Evolutionary conservation across 1,139 yeast species (phyloP), one percentile per base, ranked within the genome.

Genomic region (Kodamaea sp.): DNA sequence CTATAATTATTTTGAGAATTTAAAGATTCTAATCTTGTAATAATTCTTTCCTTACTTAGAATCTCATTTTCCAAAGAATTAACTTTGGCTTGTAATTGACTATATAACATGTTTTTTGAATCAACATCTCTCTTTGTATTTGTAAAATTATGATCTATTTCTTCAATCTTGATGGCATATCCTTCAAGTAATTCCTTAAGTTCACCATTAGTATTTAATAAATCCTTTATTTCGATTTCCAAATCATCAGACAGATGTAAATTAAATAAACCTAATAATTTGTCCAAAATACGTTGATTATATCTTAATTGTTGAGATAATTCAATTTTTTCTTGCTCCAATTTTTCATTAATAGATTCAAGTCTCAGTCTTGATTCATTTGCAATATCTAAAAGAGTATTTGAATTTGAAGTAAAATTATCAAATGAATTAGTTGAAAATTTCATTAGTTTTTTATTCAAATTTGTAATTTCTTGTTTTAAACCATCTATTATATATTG

Each of bases 41-140:
- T 53, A 28, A 57, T 49, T 20, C 57, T 57, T 29, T 71, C 73
- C 42, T 64, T 69, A 27, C 62, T 65, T 23, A 51, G 48, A 5
- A 64, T 35, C 2, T 52, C 45, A 4, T 41, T 33, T 36, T 60
- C 67, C 20, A 61, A 56, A 28, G 57, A 55, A 25, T 57, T 55
- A 15, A 56, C 40, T 38, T 59, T 56, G 12, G 54, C 37, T 32
- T 46, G 47, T 24, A 44, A 42, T 9, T 49, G 50, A 7, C 31
- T 38, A 31, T 29, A 40, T 26, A 11, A 37, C 39, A 26, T 39
- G 29, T 22, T 38, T 44, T 27, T 47, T 40, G 30, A 44, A n/a
- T 27, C 42, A 38, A 23, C 11, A 27, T 27, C 39, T 34, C 35
- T 45, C 32, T n/a, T 31, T 27, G 31, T 37, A 24, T 22, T 34